phyloP scores from a whole-genome alignment of 225 moss, liverwort and hornwort species.

The Bryum argenteum region DNA sequence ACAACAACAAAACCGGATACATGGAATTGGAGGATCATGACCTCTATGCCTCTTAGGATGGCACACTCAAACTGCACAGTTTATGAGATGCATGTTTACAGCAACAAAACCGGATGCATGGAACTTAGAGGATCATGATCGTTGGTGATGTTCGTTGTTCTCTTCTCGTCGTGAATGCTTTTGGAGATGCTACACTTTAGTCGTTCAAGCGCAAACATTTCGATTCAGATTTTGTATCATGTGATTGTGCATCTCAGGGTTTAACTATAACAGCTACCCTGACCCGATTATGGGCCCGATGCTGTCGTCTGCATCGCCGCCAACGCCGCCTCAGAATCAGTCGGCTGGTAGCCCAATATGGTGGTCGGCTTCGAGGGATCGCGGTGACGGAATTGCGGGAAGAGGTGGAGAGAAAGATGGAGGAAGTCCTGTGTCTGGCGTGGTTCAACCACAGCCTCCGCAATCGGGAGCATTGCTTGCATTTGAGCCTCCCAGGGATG shows the following conservation, averaged over 20 bases:
- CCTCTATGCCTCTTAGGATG: too few relatives aligned
- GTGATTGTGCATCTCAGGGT: slow-evolving; percentile 16
- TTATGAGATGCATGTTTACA: too few relatives aligned
- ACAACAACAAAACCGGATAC: not conserved
- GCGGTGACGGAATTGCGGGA: slow-evolving; percentile 50
- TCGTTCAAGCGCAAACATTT: not conserved
- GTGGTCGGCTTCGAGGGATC: slow-evolving; percentile 78
- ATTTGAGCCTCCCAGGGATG: slow-evolving; percentile 70
- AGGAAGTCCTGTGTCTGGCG: slow-evolving; percentile 71
- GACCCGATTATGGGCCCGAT: slow-evolving; percentile 45
- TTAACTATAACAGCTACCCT: slow-evolving; percentile 47
- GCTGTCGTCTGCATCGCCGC: slow-evolving; percentile 48
- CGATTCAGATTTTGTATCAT: not conserved
- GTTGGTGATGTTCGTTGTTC: not conserved
- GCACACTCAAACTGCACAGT: too few relatives aligned
- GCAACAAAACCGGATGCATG: too few relatives aligned
- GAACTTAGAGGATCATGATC: not conserved
- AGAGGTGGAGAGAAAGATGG: slow-evolving; percentile 61
- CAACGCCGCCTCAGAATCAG: slow-evolving; percentile 54
- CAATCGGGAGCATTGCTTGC: slow-evolving; percentile 72
- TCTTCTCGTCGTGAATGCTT: not conserved
- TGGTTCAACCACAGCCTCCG: slow-evolving; percentile 68
- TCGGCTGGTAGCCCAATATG: slow-evolving; percentile 61
- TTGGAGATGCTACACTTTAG: not conserved
- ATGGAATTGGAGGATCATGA: not conserved